Percentiles rank a stretch among this genome's conserved stretches.
phyloP scores from a whole-genome alignment of 805 yeast genomes.

The Isabelozyma pseudorhagii region DNA sequence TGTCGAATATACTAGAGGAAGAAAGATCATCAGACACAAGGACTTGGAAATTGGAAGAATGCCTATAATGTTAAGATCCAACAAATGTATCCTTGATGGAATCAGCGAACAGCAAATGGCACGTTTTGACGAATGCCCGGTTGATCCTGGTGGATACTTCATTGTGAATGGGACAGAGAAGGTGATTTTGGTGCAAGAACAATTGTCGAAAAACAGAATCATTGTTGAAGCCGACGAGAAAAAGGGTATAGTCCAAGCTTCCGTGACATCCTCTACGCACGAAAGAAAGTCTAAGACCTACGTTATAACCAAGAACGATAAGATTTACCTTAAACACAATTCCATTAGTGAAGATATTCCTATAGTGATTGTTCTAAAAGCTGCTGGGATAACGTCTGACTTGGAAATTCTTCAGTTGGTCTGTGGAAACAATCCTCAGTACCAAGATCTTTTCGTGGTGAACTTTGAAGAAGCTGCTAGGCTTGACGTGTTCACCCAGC shows the following conservation, averaged over 20 bases:
- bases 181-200: constrained; percentile 95
- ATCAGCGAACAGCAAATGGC: constrained; percentile 86
- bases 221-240: constrained; percentile 97
- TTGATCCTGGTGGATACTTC: constrained; percentile 98
- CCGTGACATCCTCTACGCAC: constrained; percentile 96
- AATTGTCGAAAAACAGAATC: constrained; percentile 92
- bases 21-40: constrained; percentile 83
- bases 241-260: constrained; percentile 92
- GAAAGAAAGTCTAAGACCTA: constrained; percentile 97
- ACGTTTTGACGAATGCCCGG: constrained; percentile 83
- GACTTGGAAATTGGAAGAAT: constrained; percentile 94
- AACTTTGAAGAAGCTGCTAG: constrained; percentile 93
- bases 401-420: constrained; percentile 90
- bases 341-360: constrained; percentile 95
- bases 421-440: constrained; percentile 83
- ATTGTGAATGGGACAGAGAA: constrained; percentile 98
- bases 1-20: constrained; percentile 94
- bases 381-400: constrained; percentile 92
- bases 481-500: constrained; percentile 83
- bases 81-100: constrained; percentile 83
- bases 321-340: constrained; percentile 89
- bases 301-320: constrained; percentile 86
- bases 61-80: constrained; percentile 97
- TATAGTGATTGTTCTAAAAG: constrained; percentile 86
- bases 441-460: constrained; percentile 89